Conservation (phyloP, 2,329 filamentous ascomycete genomes). For the Tolypocladium inflatum region DNA sequence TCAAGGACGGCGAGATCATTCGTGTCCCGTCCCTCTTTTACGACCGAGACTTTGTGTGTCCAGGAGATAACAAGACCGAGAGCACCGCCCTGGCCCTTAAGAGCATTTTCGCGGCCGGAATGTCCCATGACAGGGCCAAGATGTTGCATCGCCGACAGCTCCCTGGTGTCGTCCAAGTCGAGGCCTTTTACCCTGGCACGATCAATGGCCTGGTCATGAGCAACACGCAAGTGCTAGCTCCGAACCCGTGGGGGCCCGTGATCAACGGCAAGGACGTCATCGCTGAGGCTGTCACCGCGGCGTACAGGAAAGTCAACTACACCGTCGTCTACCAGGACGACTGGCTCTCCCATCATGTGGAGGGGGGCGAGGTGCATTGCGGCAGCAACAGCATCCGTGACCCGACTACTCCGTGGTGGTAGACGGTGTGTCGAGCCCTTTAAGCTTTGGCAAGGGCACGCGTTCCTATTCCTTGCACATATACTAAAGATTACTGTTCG, state of each 20-base stretch:
- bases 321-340: constrained; percentile 16
- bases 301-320: constrained; percentile 11
- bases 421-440: neutral
- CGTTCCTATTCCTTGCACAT: too few relatives aligned
- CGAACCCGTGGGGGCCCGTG: constrained; percentile 16
- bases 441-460: too few relatives aligned
- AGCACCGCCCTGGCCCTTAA: too few relatives aligned
- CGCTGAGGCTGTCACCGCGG: constrained; percentile 7
- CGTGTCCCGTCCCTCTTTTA: constrained; percentile 12
- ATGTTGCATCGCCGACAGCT: neutral
- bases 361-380: constrained; percentile 17
- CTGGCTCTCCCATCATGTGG: constrained; percentile 15
- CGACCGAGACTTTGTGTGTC: neutral
- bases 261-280: constrained; percentile 16
- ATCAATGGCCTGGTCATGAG: constrained; percentile 14
- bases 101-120: too few relatives aligned
- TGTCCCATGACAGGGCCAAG: neutral
- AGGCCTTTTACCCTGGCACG: constrained; percentile 8
- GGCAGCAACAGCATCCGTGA: constrained; percentile 10
- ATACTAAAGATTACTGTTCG: too few relatives aligned
- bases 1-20: constrained; percentile 10
- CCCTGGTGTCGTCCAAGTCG: neutral
- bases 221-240: constrained; percentile 5
- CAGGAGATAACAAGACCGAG: neutral
- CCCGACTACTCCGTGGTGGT: constrained; percentile 8